Evolutionary conservation across 2,329 filamentous ascomycete species (phyloP).

Genomic region (Paraphoma chrysanthemicola): DNA sequence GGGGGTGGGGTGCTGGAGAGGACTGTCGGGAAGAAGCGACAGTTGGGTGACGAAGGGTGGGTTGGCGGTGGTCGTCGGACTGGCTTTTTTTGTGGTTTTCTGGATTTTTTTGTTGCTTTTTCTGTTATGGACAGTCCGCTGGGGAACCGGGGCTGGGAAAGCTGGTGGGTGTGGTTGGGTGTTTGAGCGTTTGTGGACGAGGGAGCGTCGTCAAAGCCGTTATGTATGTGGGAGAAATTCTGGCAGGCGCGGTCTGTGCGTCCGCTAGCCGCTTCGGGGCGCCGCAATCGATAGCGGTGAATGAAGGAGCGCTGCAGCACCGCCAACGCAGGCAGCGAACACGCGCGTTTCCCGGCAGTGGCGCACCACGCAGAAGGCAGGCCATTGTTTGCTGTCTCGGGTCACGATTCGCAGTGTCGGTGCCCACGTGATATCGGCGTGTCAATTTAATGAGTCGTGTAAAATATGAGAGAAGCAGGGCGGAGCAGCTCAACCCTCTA

Average conservation of each 20-base stretch:
- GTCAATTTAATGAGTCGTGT: not conserved
- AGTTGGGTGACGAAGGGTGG: slow-evolving; percentile 30
- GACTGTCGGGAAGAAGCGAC: slow-evolving; percentile 39
- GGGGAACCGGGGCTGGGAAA: slow-evolving; percentile 38
- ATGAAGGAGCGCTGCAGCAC: slow-evolving; percentile 22
- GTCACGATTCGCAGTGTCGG: not conserved
- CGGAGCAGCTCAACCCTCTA: not conserved
- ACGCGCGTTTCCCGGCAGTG: not conserved
- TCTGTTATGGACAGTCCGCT: slow-evolving; percentile 45
- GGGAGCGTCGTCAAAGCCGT: slow-evolving; percentile 24
- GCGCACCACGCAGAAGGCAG: not conserved
- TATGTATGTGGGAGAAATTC: slow-evolving; percentile 29
- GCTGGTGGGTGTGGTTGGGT: slow-evolving; percentile 32
- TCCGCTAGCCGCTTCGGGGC: slow-evolving; percentile 19
- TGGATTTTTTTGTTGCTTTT: slow-evolving; percentile 50
- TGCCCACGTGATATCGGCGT: too few species aligned
- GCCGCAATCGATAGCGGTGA: slow-evolving; percentile 26
- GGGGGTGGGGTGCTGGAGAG: slow-evolving; percentile 26
- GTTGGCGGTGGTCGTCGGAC: slow-evolving; percentile 38
- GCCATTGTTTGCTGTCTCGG: not conserved
- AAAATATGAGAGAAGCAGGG: slow-evolving; percentile 1
- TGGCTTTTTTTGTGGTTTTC: slow-evolving; percentile 46
- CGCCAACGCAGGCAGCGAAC: slow-evolving; percentile 6
- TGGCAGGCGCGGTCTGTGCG: slow-evolving; percentile 32
- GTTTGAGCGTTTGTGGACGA: slow-evolving; percentile 29